A percentile compares a stretch with the other conserved stretches of the same genome.
phyloP scores from a whole-genome alignment of 352 stramenopile species.

The Vaucheria bursata region DNA sequence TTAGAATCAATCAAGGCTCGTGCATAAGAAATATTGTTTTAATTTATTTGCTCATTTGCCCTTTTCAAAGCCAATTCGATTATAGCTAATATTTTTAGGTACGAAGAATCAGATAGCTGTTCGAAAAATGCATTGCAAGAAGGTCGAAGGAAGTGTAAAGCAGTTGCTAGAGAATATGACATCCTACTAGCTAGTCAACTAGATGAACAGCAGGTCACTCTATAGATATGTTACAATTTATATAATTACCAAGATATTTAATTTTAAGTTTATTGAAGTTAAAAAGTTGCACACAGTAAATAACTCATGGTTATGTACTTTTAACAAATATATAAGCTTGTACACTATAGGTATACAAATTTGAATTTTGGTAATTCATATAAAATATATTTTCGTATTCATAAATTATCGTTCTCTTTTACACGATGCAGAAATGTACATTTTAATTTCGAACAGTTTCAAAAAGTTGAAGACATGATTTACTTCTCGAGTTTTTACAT shows the following conservation, averaged over 20 bases:
- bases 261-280: neutral
- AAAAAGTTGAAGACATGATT: neutral
- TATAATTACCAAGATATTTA: neutral
- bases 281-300: neutral
- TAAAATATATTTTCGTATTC: neutral
- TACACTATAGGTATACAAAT: neutral
- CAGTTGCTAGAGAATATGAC: conserved; percentile 8
- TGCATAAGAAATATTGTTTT: too few relatives aligned
- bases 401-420: too few relatives aligned
- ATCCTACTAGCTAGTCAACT: conserved; percentile 1
- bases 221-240: neutral
- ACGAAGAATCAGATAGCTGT: too few relatives aligned
- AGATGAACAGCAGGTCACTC: conserved; percentile 9
- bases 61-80: too few relatives aligned
- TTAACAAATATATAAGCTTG: neutral
- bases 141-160: neutral
- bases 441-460: neutral
- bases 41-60: too few relatives aligned
- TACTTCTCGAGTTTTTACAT: too few relatives aligned
- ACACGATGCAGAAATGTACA: too few relatives aligned
- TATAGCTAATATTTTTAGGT: too few relatives aligned
- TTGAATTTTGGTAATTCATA: neutral
- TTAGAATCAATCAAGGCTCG: too few relatives aligned
- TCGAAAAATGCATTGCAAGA: too few relatives aligned
- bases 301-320: neutral